Percentiles rank a stretch among this genome's conserved stretches.
Conservation (phyloP, 2,329 filamentous ascomycete species). For the Monosporascus sp. region DNA sequence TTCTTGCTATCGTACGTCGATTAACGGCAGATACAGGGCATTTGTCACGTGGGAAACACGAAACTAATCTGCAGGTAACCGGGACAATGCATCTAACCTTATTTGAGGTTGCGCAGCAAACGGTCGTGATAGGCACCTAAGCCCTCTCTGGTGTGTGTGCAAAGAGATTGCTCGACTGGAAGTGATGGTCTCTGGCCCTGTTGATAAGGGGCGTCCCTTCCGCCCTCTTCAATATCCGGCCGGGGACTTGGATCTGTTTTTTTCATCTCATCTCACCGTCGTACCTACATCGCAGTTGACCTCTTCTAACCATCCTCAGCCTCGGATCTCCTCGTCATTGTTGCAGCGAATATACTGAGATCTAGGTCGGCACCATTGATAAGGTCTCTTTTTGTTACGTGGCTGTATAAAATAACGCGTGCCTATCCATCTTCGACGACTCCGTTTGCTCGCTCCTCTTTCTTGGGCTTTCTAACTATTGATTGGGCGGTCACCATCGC, state of each 20-base stretch:
- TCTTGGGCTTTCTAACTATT: background rate
- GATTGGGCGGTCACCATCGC: background rate
- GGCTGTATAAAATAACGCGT: slow-evolving; percentile 19
- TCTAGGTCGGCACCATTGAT: background rate
- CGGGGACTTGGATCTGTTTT: background rate
- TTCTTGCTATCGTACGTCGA: slow-evolving; percentile 9
- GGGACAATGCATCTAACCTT: slow-evolving; percentile 30
- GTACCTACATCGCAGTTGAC: no score
- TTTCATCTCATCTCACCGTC: background rate
- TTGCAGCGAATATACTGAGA: background rate
- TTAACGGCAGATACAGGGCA: slow-evolving; percentile 17
- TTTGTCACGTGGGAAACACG: slow-evolving; percentile 37
- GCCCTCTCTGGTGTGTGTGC: slow-evolving; percentile 4
- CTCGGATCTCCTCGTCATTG: background rate
- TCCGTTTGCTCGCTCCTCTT: background rate
- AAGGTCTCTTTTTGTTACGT: background rate
- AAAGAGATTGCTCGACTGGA: slow-evolving; percentile 8
- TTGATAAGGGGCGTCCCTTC: background rate
- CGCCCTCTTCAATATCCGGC: background rate
- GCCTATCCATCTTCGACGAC: background rate
- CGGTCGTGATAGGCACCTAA: slow-evolving; percentile 21
- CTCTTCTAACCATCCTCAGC: background rate
- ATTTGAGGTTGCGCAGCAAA: slow-evolving; percentile 31
- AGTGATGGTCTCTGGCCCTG: slow-evolving; percentile 1
- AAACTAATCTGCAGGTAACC: slow-evolving; percentile 33